phyloP scores from a whole-genome alignment of 2,329 filamentous ascomycete species.

The Huntiella abstrusa region DNA sequence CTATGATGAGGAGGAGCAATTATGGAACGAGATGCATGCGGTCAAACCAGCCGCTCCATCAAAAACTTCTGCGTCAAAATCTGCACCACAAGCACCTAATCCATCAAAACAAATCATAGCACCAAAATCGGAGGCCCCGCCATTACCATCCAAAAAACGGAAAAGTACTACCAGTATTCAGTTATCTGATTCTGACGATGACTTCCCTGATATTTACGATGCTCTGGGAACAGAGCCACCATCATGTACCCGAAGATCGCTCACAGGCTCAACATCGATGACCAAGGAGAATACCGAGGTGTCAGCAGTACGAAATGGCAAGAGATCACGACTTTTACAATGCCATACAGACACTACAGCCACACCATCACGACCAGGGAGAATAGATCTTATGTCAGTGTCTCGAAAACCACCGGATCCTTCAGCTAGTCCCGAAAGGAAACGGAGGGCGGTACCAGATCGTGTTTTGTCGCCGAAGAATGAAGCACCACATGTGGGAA shows the following conservation, averaged over 20 bases:
- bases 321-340: constrained; percentile 5
- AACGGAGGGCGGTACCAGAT: constrained; percentile 9
- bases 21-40: constrained; percentile 27
- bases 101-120: constrained; percentile 15
- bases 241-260: constrained; percentile 17
- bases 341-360: constrained; percentile 13
- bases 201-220: constrained; percentile 36
- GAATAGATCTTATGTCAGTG: no score
- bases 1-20: constrained; percentile 20
- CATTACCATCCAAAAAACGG: constrained; percentile 24
- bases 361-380: constrained; percentile 11
- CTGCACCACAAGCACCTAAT: background rate
- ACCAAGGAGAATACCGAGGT: background rate
- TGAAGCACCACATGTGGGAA: background rate
- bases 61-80: background rate
- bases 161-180: constrained; percentile 30
- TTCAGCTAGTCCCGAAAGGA: constrained; percentile 7
- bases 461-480: constrained; percentile 11
- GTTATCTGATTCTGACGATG: constrained; percentile 19
- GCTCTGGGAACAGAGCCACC: constrained; percentile 23
- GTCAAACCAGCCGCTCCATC: constrained; percentile 14
- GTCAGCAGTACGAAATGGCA: constrained; percentile 4
- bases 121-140: constrained; percentile 16
- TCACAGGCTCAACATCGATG: constrained; percentile 2
- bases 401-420: background rate